Conservation (phyloP, 495 filamentous ascomycete genomes). For the Podospora bellae-mahoneyi region DNA sequence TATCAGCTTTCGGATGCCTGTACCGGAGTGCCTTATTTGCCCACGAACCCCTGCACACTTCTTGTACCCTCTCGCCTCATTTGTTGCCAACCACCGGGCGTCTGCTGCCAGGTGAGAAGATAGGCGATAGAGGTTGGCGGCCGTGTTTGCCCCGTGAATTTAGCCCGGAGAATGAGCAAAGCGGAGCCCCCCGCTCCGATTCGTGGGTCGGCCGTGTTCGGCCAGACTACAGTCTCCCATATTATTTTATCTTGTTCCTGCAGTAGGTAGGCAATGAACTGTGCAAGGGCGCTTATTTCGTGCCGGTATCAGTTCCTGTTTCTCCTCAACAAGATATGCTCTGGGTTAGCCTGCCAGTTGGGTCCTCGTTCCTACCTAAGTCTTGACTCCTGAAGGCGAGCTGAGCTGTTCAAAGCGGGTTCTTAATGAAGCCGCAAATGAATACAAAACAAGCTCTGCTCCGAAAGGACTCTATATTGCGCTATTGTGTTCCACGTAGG, state of each 20-base stretch:
- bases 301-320: neutral
- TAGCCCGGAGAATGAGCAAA: slow-evolving; percentile 26
- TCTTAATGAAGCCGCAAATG: neutral
- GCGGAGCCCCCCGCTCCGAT: slow-evolving; percentile 26
- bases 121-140: neutral
- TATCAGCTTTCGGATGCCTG: slow-evolving; percentile 12
- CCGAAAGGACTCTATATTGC: neutral
- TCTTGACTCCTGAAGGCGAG: neutral
- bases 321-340: neutral
- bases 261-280: neutral
- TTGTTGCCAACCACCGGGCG: neutral
- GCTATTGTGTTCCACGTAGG: neutral
- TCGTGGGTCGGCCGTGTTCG: slow-evolving; percentile 11
- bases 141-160: slow-evolving; percentile 20
- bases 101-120: neutral
- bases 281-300: neutral
- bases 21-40: slow-evolving; percentile 13
- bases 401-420: neutral
- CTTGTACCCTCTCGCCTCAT: neutral
- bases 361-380: neutral
- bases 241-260: neutral
- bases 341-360: neutral
- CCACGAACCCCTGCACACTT: neutral
- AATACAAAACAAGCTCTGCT: neutral
- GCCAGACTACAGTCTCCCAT: neutral